These are phyloP conservation scores for Parafenestella ontariensis DNA, from an alignment of 2,329 filamentous ascomycete species.

Conservation along the genomic window DNA sequence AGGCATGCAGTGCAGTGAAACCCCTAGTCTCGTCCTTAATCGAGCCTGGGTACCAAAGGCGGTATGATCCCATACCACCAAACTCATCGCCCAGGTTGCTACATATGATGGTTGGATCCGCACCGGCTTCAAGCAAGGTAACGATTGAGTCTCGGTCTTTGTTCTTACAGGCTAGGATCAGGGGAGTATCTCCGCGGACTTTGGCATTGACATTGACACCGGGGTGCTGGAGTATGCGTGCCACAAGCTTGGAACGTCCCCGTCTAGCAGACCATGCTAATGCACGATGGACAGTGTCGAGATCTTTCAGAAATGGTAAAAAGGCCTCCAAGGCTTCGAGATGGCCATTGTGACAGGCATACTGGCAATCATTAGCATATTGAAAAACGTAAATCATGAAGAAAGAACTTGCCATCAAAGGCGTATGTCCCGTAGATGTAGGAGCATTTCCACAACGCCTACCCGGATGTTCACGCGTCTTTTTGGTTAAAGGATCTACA, in stretches of 20 bases:
- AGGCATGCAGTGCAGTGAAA: not conserved
- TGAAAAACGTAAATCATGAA: not conserved
- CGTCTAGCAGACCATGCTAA: slow-evolving; percentile 34
- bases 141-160: slow-evolving; percentile 8
- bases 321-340: slow-evolving; percentile 12
- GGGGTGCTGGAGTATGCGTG: slow-evolving; percentile 39
- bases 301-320: slow-evolving; percentile 22
- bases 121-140: slow-evolving; percentile 11
- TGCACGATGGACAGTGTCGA: slow-evolving; percentile 20
- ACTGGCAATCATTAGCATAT: not conserved
- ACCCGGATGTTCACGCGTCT: slow-evolving; percentile 27
- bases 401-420: slow-evolving; percentile 2
- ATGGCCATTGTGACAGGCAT: slow-evolving; percentile 19
- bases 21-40: not conserved
- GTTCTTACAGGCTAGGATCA: slow-evolving; percentile 21
- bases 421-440: slow-evolving; percentile 13
- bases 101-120: slow-evolving; percentile 10
- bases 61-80: not conserved
- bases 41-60: not conserved
- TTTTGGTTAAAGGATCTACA: slow-evolving; percentile 15
- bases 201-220: slow-evolving; percentile 42
- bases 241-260: slow-evolving; percentile 26
- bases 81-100: not conserved
- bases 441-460: not conserved
- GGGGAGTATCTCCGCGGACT: slow-evolving; percentile 18